phyloP scores from a whole-genome alignment of 352 stramenopile genomes.

The Globisporangium iwayamae region DNA sequence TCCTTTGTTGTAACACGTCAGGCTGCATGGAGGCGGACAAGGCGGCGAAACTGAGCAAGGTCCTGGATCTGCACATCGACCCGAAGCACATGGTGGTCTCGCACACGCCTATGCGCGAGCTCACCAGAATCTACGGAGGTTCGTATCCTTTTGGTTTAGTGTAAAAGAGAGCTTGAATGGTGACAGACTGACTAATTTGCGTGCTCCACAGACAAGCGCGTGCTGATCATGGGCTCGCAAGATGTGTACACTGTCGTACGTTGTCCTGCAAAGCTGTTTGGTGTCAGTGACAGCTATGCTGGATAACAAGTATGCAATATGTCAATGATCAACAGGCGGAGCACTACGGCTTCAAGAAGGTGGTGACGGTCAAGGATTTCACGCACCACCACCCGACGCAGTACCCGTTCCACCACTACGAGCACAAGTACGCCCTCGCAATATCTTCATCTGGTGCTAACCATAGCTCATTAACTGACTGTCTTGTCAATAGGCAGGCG shows the following conservation, averaged over 20 bases:
- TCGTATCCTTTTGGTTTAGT: background rate
- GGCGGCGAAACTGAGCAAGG: slow-evolving; percentile 62
- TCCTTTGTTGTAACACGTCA: slow-evolving; percentile 3
- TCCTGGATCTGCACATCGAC: slow-evolving; percentile 63
- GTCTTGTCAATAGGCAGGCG: slow-evolving; percentile 25
- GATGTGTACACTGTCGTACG: slow-evolving; percentile 77
- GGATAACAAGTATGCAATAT: background rate
- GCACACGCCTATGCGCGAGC: slow-evolving; percentile 87
- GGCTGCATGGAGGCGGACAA: slow-evolving; percentile 85
- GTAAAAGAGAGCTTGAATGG: no score
- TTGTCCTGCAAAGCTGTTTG: background rate
- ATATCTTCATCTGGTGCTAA: no score
- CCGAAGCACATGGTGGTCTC: slow-evolving; percentile 80
- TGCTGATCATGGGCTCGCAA: slow-evolving; percentile 86
- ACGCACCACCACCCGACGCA: slow-evolving; percentile 63
- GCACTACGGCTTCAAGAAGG: slow-evolving; percentile 83
- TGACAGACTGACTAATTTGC: no score
- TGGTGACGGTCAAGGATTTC: slow-evolving; percentile 72
- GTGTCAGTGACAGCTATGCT: background rate
- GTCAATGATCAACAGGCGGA: slow-evolving; percentile 21
- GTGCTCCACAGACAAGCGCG: slow-evolving; percentile 47
- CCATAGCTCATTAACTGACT: background rate
- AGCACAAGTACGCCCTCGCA: slow-evolving; percentile 41
- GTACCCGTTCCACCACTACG: slow-evolving; percentile 79
- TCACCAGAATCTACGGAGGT: slow-evolving; percentile 61